Evolutionary conservation across 805 yeast genomes (phyloP), one percentile per base, ranked within the genome.

Genomic region (Candida silvatica): DNA sequence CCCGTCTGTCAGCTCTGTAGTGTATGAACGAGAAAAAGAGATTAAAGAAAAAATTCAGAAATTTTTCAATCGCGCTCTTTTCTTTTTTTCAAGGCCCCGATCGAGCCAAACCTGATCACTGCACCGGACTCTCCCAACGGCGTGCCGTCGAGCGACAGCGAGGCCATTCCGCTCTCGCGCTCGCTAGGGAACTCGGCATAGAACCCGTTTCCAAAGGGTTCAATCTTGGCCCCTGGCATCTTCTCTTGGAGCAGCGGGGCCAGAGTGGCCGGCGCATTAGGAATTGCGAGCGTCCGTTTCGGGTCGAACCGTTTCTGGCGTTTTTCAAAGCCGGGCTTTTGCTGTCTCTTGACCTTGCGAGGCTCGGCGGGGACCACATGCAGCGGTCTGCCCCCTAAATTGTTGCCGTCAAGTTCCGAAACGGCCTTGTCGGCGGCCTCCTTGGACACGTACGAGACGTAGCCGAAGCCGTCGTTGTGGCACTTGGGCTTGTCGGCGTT

Each of bases 391-490:
- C 69, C 77, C 27, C 62, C 63, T 2, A 80, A 40, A 3, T 56
- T 52, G 0, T 56, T 44, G 6, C 64, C 60, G 41, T 76, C 62
- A 31, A 66, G 41, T 7, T 51, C 48, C 9, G 43, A 27, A 1
- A 77, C 42, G 0, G 85, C 76, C 3, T 50, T 49, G 0, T 55
- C 47, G 0, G 86, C 82, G 3, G 64, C 67, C 1, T 61, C 64
- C 6, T 29, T 28, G 3, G 54, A 49, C 2, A 47, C 38, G 44
- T 74, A 81, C 0, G 71, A 60, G 0, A 83, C 56, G 48, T 83
- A 81, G 0, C 80, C 94, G 51, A 67, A 77, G 0, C 90, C 88
- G 31, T 73, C 74, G 47, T 77, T 68, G 3, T 56, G 52, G 4
- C 52, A 47, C 20, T 52, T 59, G 6, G 56, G 53, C 4, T 48